Evolutionary conservation across 2,329 filamentous ascomycete genomes (phyloP), one percentile per base, ranked within the genome.

Genomic region (Verruconis gallopava): DNA sequence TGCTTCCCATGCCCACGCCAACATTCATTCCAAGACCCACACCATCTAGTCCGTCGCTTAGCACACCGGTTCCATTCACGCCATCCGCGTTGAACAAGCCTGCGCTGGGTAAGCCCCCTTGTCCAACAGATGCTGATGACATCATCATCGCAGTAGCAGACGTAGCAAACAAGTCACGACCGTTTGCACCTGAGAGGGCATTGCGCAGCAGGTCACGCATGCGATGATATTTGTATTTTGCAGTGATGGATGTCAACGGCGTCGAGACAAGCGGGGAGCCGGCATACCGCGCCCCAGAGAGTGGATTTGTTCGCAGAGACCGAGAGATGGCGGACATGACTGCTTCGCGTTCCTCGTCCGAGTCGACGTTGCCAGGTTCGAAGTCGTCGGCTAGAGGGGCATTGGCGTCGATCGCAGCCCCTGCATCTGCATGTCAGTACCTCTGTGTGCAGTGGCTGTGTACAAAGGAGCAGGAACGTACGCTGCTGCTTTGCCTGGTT

Each of bases 401-500:
- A 58, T 93, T 93, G 43, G 91, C 89, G 58, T 96, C 88, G 50
- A 98, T 81, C 28, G 88, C 86, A 25, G 88, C 88, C 66, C 95
- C 85, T 91, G 58, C 21, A 14, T 1, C 11, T 40, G n/a, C 53
- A 57, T 36, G 19, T 43, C 37, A 43, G 19, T 14, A 38, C 11
- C 5, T 20, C 11, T 12, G 13, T 6, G 3, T 32, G n/a, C 37
- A 40, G 38, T 21, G 20, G 17, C 33, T 6, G 14, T 5, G 21
- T 11, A 25, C 21, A 35, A 30, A n/a, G 6, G n/a, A 40, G 17
- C n/a, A 15, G 11, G 37, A 25, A 72, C 80, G 64, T 70, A 88
- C 85, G 93, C 62, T 96, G 91, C 65, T 94, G 85, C 56, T 94
- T 93, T 17, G 91, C 91, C 61, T 96, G 91, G 54, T 98, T 98